Conservation (phyloP, 1,284 basidiomycete species). For the Malassezia psittaci region DNA sequence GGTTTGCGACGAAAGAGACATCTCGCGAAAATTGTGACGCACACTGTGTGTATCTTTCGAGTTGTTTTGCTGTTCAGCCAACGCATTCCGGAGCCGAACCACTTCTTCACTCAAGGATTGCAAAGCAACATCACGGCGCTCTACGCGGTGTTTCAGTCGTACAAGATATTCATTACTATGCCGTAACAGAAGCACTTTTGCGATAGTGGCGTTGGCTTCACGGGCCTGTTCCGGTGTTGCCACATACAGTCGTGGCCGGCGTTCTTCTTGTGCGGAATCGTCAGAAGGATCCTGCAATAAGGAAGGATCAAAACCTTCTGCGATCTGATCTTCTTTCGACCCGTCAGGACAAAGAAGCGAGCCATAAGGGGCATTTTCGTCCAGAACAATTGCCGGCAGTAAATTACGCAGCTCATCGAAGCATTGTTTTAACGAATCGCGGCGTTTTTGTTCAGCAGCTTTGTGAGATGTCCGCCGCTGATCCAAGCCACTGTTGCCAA, state of each 20-base stretch:
- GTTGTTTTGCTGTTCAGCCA: neutral
- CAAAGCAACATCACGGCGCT: constrained; percentile 73
- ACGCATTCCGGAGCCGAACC: constrained; percentile 53
- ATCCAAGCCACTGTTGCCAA: constrained; percentile 33
- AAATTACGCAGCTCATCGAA: constrained; percentile 85
- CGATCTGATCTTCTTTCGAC: constrained; percentile 26
- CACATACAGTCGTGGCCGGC: neutral
- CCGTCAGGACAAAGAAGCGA: constrained; percentile 43
- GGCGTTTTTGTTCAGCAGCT: constrained; percentile 89
- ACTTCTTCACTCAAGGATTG: constrained; percentile 62
- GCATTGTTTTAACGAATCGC: constrained; percentile 86
- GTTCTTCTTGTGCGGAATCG: neutral
- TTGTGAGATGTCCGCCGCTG: constrained; percentile 85
- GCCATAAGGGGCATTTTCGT: constrained; percentile 40
- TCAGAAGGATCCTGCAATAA: constrained; percentile 15
- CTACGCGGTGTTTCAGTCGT: constrained; percentile 64
- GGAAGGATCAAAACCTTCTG: constrained; percentile 32
- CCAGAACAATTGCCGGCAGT: constrained; percentile 55
- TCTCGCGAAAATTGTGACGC: neutral
- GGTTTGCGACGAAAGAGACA: neutral
- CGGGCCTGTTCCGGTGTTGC: constrained; percentile 21
- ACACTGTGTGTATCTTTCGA: neutral
- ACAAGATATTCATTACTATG: constrained; percentile 80
- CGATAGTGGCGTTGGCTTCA: constrained; percentile 62
- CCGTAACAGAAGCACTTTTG: constrained; percentile 80